These are phyloP conservation scores for Pachyrhizus erosus DNA, from an alignment of 306 rosid species.

Conservation along the genomic window DNA sequence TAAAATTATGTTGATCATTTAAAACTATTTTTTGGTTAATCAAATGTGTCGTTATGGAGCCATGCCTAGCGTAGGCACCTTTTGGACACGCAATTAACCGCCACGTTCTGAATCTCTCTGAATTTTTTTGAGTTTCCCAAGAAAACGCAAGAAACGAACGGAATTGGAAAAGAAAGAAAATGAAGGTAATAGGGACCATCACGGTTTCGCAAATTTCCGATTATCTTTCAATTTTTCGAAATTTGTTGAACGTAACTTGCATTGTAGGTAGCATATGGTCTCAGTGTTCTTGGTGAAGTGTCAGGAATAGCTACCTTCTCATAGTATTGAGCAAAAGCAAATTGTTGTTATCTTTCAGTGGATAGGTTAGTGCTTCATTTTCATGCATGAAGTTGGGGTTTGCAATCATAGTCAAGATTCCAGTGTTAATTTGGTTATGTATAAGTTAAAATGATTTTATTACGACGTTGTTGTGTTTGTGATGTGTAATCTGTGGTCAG, in stretches of 20 bases:
- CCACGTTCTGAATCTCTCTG: background rate
- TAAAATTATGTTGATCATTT: too few species aligned
- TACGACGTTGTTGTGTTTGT: background rate
- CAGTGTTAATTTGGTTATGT: too few species aligned
- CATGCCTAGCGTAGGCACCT: background rate
- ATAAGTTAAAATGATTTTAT: too few species aligned
- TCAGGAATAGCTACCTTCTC: too few species aligned
- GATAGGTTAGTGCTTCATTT: too few species aligned
- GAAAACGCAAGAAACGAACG: slow-evolving; percentile 2
- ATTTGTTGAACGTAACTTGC: background rate
- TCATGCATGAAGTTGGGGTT: too few species aligned
- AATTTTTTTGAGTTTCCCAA: background rate
- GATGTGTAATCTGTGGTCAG: background rate
- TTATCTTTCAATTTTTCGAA: background rate
- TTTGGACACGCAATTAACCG: background rate
- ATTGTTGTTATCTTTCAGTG: too few species aligned
- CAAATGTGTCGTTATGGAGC: too few species aligned
- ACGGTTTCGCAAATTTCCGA: background rate
- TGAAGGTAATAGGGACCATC: background rate
- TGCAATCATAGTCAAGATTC: too few species aligned
- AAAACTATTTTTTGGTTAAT: too few species aligned
- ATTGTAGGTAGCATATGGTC: background rate
- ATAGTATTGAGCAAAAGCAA: too few species aligned
- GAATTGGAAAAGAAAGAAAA: background rate
- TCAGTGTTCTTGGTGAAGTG: too few species aligned